phyloP scores from a whole-genome alignment of 805 yeast species.

The Starmerella sp. region DNA sequence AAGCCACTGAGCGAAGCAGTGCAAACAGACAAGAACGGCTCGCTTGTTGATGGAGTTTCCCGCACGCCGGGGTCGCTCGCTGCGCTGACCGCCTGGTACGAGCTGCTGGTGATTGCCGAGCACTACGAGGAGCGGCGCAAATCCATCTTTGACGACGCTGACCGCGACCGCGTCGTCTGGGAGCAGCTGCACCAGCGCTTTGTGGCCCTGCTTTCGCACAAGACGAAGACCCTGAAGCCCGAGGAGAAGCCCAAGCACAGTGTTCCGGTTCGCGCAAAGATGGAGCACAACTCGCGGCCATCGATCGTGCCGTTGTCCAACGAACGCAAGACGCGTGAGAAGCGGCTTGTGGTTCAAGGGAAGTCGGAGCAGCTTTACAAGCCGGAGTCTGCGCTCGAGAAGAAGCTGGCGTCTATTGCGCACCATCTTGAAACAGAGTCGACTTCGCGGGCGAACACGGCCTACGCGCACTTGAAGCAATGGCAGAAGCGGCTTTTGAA shows the following conservation, averaged over 20 bases:
- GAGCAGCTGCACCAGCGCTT: constrained; percentile 18
- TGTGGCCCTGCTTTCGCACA: neutral
- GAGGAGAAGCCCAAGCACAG: neutral
- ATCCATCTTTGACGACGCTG: constrained; percentile 30
- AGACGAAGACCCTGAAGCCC: neutral
- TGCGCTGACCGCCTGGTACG: constrained; percentile 31
- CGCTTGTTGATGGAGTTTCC: constrained; percentile 31
- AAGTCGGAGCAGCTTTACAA: constrained; percentile 4
- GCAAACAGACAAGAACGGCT: constrained; percentile 30
- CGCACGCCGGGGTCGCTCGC: constrained; percentile 22
- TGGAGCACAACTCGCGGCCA: neutral
- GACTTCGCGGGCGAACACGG: constrained; percentile 4
- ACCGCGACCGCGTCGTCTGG: constrained; percentile 29
- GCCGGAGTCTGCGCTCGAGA: constrained; percentile 13
- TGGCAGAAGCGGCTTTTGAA: neutral
- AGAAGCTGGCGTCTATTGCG: constrained; percentile 7
- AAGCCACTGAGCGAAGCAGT: constrained; percentile 14
- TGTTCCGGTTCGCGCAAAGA: neutral
- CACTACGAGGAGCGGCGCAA: constrained; percentile 26
- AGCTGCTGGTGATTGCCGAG: constrained; percentile 27
- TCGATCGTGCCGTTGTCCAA: neutral
- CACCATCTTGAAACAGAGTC: constrained; percentile 1
- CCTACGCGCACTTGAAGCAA: neutral
- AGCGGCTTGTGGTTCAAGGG: neutral
- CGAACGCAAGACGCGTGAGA: neutral